Evolutionary conservation across 2,329 filamentous ascomycete genomes (phyloP), one percentile per base, ranked within the genome.

Genomic region (Botrytis squamosa): DNA sequence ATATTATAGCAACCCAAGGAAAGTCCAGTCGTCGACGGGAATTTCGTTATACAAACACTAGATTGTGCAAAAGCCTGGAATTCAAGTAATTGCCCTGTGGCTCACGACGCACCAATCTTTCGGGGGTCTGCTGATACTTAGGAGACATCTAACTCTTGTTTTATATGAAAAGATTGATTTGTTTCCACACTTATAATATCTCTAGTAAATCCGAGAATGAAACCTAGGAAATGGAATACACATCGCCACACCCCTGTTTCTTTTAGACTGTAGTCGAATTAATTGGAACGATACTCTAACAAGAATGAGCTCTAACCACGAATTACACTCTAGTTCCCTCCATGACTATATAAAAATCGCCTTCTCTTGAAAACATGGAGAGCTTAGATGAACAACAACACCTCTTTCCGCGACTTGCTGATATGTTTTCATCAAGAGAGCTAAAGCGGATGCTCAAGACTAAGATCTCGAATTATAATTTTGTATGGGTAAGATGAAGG

Each of bases 41-140:
- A 29, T 18, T n/a, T 55, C 4, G 6, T 29, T 9, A 29, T 29
- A 29, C 3, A 55, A 55, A 55, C 6, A 55, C 12, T 8, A 55
- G 12, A n/a, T 62, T 1, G 3, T 16, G 10, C 14, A 62, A n/a
- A 38, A n/a, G 20, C 22, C 0, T 18, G 12, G 0, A 40, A 25
- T 0, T 0, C 12, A 0, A 62, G 18, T 1, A n/a, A 25, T 8
- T 62, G 22, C 12, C 22, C 5, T 16, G 0, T n/a, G 5, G 3
- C 18, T 62, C 0, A 62, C 20, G 4, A n/a, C 36, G 0, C 36
- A 40, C 36, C 59, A n/a, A 9, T 16, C 12, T 40, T 4, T 1
- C 12, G 36, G 14, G 4, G 22, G 14, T 62, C 16, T 62, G 36
- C 36, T 16, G 1, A 62, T 40, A 12, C 36, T n/a, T 25, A 9